These are phyloP conservation scores for Plasmopara viticola DNA, from an alignment of 352 stramenopile genomes.

Conservation along the genomic window DNA sequence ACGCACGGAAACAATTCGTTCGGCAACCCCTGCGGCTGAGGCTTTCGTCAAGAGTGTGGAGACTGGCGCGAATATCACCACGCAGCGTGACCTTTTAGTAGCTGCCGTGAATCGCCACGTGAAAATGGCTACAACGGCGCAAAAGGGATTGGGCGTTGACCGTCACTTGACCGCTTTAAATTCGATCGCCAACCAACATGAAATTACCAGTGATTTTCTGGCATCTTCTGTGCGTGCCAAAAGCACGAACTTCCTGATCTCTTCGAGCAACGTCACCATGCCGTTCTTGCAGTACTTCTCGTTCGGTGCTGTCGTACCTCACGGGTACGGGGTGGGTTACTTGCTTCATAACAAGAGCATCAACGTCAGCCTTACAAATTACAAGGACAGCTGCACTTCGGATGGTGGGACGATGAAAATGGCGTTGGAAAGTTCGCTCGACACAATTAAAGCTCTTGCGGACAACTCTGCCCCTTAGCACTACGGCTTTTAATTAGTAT, in stretches of 20 bases:
- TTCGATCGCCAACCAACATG: conserved; percentile 57
- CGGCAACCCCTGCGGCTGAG: conserved; percentile 61
- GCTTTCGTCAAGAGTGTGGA: conserved; percentile 65
- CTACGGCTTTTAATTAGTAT: too few species aligned
- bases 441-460: conserved; percentile 74
- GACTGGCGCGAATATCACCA: conserved; percentile 27
- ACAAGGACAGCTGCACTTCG: conserved; percentile 66
- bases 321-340: conserved; percentile 89
- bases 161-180: conserved; percentile 80
- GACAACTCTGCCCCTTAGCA: conserved; percentile 13
- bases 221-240: conserved; percentile 62
- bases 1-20: conserved; percentile 90
- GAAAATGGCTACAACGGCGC: conserved; percentile 85
- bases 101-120: conserved; percentile 79
- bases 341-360: conserved; percentile 79
- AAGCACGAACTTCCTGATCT: conserved; percentile 86
- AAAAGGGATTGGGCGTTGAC: conserved; percentile 82
- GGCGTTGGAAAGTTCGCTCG: conserved; percentile 50
- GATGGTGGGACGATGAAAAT: conserved; percentile 67
- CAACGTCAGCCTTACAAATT: conserved; percentile 85
- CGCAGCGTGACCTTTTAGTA: conserved; percentile 62
- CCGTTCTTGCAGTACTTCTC: conserved; percentile 87
- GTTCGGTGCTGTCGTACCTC: conserved; percentile 82
- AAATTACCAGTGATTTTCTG: conserved; percentile 73
- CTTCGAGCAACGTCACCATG: conserved; percentile 87